Percentiles rank a stretch among this genome's conserved stretches.
phyloP scores from a whole-genome alignment of 1,284 basidiomycete species.

The Ganoderma sinense region DNA sequence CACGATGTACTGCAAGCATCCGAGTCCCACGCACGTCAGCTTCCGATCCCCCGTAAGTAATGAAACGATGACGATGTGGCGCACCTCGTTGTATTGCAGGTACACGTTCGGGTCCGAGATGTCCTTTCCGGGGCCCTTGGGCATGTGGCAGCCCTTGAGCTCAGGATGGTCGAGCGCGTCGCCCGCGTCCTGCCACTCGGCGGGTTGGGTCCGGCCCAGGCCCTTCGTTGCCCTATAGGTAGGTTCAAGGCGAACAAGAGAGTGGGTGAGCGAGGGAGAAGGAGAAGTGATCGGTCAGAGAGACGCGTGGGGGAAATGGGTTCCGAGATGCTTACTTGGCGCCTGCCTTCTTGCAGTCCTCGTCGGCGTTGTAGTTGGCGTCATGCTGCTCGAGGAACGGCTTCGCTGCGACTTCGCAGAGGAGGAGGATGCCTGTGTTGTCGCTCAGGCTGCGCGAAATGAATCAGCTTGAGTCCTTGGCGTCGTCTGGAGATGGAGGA shows the following conservation, averaged over 20 bases:
- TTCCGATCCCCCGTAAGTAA: background rate
- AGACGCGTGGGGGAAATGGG: constrained; percentile 5
- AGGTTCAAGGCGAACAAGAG: constrained; percentile 16
- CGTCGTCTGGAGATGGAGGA: background rate
- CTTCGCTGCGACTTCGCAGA: constrained; percentile 66
- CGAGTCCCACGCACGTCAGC: background rate
- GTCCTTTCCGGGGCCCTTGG: constrained; percentile 54
- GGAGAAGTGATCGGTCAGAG: background rate
- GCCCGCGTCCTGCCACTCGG: constrained; percentile 69
- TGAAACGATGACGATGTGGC: constrained; percentile 19
- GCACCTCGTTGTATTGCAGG: constrained; percentile 63
- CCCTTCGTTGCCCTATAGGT: constrained; percentile 59
- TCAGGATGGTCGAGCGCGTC: constrained; percentile 55
- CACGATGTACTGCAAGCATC: constrained; percentile 42
- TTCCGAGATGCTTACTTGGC: constrained; percentile 37
- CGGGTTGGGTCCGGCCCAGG: constrained; percentile 57
- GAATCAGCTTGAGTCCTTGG: background rate
- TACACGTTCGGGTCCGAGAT: constrained; percentile 40
- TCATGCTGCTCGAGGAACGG: constrained; percentile 58
- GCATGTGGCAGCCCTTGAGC: constrained; percentile 64
- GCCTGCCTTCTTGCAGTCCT: constrained; percentile 51
- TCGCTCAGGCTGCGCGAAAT: constrained; percentile 51
- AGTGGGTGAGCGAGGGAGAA: background rate
- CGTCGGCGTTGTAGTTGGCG: constrained; percentile 60
- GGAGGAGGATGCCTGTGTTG: constrained; percentile 58